A percentile compares a stretch with the other conserved stretches of the same genome.
Conservation (phyloP, 2,329 filamentous ascomycete species). For the Epichloe aotearoae region DNA sequence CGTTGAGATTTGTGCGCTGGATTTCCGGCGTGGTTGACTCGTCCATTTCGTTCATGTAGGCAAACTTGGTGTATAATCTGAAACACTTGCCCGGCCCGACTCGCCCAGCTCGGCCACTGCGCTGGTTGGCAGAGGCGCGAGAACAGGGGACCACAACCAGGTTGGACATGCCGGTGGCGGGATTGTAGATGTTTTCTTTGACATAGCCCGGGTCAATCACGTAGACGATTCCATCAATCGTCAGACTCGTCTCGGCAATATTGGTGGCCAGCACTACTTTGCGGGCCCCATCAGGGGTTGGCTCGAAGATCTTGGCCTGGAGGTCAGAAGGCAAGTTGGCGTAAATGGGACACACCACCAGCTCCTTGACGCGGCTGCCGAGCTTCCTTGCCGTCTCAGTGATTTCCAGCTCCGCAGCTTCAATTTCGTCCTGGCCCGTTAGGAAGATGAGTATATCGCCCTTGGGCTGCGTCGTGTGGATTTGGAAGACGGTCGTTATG, state of each 20-base stretch:
- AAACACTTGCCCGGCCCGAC: slow-evolving; percentile 90
- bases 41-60: slow-evolving; percentile 89
- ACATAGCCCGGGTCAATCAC: slow-evolving; percentile 93
- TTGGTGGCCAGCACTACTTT: slow-evolving; percentile 95
- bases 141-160: slow-evolving; percentile 85
- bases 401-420: slow-evolving; percentile 71
- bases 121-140: slow-evolving; percentile 81
- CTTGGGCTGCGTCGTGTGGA: slow-evolving; percentile 71
- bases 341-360: slow-evolving; percentile 89
- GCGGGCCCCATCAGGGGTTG: slow-evolving; percentile 68
- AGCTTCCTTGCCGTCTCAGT: slow-evolving; percentile 78
- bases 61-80: slow-evolving; percentile 83
- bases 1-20: slow-evolving; percentile 75
- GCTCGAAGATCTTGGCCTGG: slow-evolving; percentile 89
- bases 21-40: slow-evolving; percentile 90
- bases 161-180: slow-evolving; percentile 82
- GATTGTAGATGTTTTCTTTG: slow-evolving; percentile 91
- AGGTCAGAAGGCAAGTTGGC: slow-evolving; percentile 83
- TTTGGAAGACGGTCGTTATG: slow-evolving; percentile 89
- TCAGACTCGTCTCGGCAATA: slow-evolving; percentile 91
- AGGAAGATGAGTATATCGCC: slow-evolving; percentile 93
- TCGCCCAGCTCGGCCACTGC: slow-evolving; percentile 83
- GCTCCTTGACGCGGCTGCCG: slow-evolving; percentile 68
- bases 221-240: slow-evolving; percentile 90
- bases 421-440: slow-evolving; percentile 93